These are phyloP conservation scores for Globisporangium lucens DNA, from an alignment of 352 stramenopile genomes.

Conservation along the genomic window DNA sequence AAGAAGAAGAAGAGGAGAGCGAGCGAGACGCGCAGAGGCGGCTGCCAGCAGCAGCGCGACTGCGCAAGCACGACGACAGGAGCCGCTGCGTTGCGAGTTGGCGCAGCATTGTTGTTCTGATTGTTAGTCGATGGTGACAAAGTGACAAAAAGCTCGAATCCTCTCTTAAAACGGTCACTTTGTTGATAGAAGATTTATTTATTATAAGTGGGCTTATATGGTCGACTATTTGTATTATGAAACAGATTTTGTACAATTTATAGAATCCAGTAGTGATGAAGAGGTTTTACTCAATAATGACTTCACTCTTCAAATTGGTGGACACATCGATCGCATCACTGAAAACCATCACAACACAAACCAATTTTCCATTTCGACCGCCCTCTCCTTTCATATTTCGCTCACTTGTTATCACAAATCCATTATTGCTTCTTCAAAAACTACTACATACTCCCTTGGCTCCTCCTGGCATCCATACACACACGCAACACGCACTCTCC, in stretches of 20 bases:
- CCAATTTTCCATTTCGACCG: no score
- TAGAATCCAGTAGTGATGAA: not conserved
- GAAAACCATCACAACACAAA: no score
- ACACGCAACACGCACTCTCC: not conserved
- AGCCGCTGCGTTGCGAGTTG: constrained; percentile 2
- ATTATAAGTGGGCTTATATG: not conserved
- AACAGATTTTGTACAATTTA: not conserved
- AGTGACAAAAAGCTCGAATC: not conserved
- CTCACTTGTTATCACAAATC: not conserved
- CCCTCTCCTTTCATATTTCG: not conserved
- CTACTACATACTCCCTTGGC: constrained; percentile 3
- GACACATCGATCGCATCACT: no score
- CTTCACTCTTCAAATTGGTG: no score
- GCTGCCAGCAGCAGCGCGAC: not conserved
- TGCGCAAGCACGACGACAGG: not conserved
- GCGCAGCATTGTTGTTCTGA: not conserved
- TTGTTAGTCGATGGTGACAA: not conserved
- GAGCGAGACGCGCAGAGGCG: not conserved
- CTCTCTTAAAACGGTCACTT: not conserved
- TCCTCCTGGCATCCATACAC: not conserved
- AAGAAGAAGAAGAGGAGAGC: not conserved
- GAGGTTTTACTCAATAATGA: no score
- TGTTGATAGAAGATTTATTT: not conserved
- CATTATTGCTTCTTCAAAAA: not conserved
- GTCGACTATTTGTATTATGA: not conserved